Evolutionary conservation across 192 early-diverging fungal species (phyloP), one percentile per base, ranked within the genome.

Genomic region (Backusella luteola): DNA sequence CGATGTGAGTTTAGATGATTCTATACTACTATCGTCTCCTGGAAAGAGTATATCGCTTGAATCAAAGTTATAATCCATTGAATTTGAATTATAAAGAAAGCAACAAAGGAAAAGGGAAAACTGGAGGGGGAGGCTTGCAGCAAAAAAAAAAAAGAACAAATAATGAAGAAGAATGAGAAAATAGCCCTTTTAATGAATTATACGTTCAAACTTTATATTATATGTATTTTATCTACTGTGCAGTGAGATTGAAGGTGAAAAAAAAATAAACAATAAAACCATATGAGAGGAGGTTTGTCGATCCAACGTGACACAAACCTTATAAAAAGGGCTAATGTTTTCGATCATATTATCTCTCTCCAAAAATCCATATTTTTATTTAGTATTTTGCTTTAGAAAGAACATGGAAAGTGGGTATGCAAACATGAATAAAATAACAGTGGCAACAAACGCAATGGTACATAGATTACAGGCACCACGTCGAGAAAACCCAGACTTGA

Each of bases 11-110:
- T 79, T 79, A 8, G 73, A 41, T 63, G 53, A 35, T 29, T 73
- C 52, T 7, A 68, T 53, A 68, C 26, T 23, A 26, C 9, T 11
- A 63, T 63, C 21, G 9, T 74, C 78, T 32, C 41, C 69, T 38
- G 78, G 78, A 69, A 79, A 75, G 23, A 42, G 46, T 44, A 79
- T 71, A 70, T 79, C 78, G 29, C 78, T 79, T 3, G 78, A 79
- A 46, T 74, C 6, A 59, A 71, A 79, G 11, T 75, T 73, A 56
- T 69, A 44, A 42, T 73, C 63, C 78, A 79, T 79, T 29, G 7
- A 3, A 11, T 49, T 63, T 63, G 56, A 63, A 63, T 14, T 63
- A 26, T 26, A 63, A 63, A 11, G 26, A 29, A 29, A 63, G 8
- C 8, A 63, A 29, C 0, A 29, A 63, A 12, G 9, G 23, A 29